Evolutionary conservation across 1,284 basidiomycete species (phyloP), one percentile per base, ranked within the genome.

Genomic region (Fomitopsis palustris): DNA sequence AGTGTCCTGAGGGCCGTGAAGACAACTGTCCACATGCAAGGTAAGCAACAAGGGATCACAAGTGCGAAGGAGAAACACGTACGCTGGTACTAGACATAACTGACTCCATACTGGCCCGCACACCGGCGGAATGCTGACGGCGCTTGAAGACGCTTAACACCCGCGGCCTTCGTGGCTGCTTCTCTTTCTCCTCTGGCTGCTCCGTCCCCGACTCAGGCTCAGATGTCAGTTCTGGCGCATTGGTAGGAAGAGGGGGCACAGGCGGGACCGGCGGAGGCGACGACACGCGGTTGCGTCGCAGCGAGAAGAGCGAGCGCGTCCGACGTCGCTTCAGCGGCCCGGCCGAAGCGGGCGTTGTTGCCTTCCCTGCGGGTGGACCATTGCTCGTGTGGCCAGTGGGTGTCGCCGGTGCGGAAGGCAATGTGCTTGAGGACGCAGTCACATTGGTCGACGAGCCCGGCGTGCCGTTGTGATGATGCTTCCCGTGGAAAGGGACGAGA

Each of bases 81-180:
- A 68, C 67, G 43, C 60, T 63, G 12, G 45, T 55, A 33, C 7
- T 41, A 8, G 67, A 66, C 19, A 54, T 58, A 33, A 62, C 62
- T 45, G 68, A 69, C n/a, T 68, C 68, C 12, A 68, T 43, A 53
- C 68, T 70, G 3, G 57, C 49, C 45, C 63, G 58, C n/a, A 57
- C 38, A 31, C 63, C 61, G 27, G 62, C 59, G 39, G 42, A 58
- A 39, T 62, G 64, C 21, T 65, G 66, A n/a, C 75, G 64, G 17
- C 76, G 71, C 59, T 66, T 72, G 65, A 81, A 81, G 3, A 81
- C 64, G 57, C 77, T 80, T 56, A 77, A 71, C 57, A 80, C 71
- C 51, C 78, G 70, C 38, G 58, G 42, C 14, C 67, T 61, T 16
- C 63, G 60, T 61, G 43, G 4, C 55, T 58, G 21, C 45, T 57